Evolutionary conservation across 2,329 filamentous ascomycete genomes (phyloP).

Genomic region (Penicillium occitanis): DNA sequence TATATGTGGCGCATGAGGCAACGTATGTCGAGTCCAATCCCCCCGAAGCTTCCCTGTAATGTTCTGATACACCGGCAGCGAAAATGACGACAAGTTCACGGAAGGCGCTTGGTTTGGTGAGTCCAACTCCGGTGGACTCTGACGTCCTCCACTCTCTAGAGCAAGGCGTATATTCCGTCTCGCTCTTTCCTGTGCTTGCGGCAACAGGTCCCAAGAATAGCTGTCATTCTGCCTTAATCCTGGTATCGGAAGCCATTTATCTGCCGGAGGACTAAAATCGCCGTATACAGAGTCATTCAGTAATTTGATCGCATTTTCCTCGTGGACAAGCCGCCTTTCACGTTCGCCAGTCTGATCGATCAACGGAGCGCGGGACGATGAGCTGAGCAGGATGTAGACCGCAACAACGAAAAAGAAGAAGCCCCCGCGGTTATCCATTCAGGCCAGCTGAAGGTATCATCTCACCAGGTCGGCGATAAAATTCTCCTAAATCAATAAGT

Average conservation of each 20-base stretch:
- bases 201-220: slow-evolving; percentile 75
- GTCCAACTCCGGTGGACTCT: slow-evolving; percentile 32
- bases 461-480: slow-evolving; percentile 3
- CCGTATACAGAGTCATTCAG: slow-evolving; percentile 54
- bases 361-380: slow-evolving; percentile 44
- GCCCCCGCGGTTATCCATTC: slow-evolving; percentile 51
- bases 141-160: slow-evolving; percentile 34
- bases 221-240: slow-evolving; percentile 73
- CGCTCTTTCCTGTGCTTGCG: slow-evolving; percentile 64
- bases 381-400: slow-evolving; percentile 55
- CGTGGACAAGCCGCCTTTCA: slow-evolving; percentile 52
- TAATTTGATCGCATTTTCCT: slow-evolving; percentile 53
- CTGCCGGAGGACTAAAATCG: slow-evolving; percentile 48
- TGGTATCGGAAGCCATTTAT: slow-evolving; percentile 67
- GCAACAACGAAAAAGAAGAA: slow-evolving; percentile 53
- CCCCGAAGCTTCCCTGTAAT: slow-evolving; percentile 74
- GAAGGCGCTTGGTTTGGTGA: slow-evolving; percentile 28
- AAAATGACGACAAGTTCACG: slow-evolving; percentile 38
- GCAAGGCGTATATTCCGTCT: slow-evolving; percentile 52
- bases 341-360: slow-evolving; percentile 45
- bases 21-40: slow-evolving; percentile 65
- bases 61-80: slow-evolving; percentile 69
- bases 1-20: slow-evolving; percentile 50
- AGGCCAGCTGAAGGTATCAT: slow-evolving; percentile 27
- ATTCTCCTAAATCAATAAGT: background rate